Base-by-base conservation (phyloP, 1,284 basidiomycete genomes). In the Porogramme epimiltina region DNA sequence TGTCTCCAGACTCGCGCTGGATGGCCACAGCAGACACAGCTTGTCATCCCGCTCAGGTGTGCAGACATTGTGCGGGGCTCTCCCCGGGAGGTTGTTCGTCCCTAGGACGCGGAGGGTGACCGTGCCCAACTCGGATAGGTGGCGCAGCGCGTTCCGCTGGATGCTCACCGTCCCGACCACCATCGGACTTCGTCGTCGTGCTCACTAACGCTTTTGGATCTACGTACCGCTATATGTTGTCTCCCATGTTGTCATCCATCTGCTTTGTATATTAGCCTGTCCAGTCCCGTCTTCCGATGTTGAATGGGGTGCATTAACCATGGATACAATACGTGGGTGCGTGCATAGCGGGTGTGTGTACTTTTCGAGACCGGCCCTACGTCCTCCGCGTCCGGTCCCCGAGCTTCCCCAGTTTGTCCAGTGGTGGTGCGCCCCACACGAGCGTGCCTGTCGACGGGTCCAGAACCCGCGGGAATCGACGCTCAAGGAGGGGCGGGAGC, bases 401-500 rank as follows among this genome's bases (percentile, higher is more conserved):
- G 50, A 78, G 25, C 24, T 66, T 67, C 36, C 84, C 85, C 22
- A 81, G 64, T 40, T 76, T 74, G 57, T 88, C 84, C 45, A 88
- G 73, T 1, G 84, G 73, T 9, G 85, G 85, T n/a, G 87, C 85
- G 38, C 84, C 84, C 80, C 82, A 86, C 6, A 89, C 76, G 1
- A 85, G 55, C 0, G 84, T 86, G 66, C 82, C 85, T 18, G 68
- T 70, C 55, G 69, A 63, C 13, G 84, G 84, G 62, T 89, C 85
- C 34, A 88, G 64, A 33, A 84, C 54, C 31, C 68, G 55, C 2
- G 84, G 84, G 49, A 77, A 76, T 8, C 68, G 68, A 36, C 61
- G 62, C 33, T 79, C 78, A 22, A 85, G 66, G 41, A 71, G 49
- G 22, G 70, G 69, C 1, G 71, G 72, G 33, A 87, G 63, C n/a